A percentile compares a stretch with the other conserved stretches of the same genome.
phyloP scores from a whole-genome alignment of 805 yeast species.

The Candida verbasci region DNA sequence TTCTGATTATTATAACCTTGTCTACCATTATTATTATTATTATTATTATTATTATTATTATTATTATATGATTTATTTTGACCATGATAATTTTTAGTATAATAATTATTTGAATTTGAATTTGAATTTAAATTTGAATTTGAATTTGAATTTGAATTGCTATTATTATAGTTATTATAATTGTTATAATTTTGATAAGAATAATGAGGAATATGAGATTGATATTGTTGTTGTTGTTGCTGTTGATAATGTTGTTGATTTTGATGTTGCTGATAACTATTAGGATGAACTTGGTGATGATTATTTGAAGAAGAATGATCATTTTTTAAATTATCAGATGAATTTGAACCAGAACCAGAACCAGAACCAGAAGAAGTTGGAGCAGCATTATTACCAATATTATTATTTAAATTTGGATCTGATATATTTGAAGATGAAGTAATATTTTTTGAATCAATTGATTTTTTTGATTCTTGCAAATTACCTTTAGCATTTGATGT shows the following conservation, averaged over 20 bases:
- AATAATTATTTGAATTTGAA: constrained; percentile 4
- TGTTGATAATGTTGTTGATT: constrained; percentile 7
- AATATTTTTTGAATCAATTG: neutral
- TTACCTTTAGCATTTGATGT: neutral
- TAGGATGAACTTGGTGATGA: too few relatives aligned
- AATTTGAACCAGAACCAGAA: neutral
- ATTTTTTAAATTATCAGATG: constrained; percentile 1
- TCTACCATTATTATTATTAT: constrained; percentile 2
- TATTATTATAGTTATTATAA: constrained; percentile 1
- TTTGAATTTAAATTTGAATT: too few relatives aligned
- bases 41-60: constrained; percentile 5
- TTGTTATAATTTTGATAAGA: constrained; percentile 8
- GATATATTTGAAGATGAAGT: neutral
- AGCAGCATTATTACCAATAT: neutral
- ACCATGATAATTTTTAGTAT: constrained; percentile 1
- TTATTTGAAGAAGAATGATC: too few relatives aligned
- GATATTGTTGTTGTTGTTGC: constrained; percentile 8
- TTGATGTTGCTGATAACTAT: constrained; percentile 5
- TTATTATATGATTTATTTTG: constrained; percentile 6
- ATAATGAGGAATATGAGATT: constrained; percentile 5
- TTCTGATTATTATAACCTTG: constrained; percentile 5
- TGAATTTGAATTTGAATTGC: constrained; percentile 7
- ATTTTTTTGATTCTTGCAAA: neutral
- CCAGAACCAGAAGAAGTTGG: neutral
- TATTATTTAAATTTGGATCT: neutral